Evolutionary conservation across 2,329 filamentous ascomycete genomes (phyloP).

Genomic region (Aspergillus thermomutatus): DNA sequence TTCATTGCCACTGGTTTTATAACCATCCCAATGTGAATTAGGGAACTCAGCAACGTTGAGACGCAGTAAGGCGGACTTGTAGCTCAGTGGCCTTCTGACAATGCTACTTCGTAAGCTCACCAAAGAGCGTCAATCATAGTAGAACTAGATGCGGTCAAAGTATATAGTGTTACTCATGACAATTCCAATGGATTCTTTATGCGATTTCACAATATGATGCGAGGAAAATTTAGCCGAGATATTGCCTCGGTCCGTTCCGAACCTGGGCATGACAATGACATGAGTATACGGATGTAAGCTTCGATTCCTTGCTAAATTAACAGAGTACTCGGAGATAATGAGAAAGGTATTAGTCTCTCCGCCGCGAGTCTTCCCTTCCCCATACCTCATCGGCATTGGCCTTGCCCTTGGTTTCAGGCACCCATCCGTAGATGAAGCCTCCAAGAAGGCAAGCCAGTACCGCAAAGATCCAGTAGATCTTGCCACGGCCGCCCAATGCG

Average conservation of each 20-base stretch:
- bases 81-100: neutral
- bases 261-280: neutral
- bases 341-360: conserved; percentile 26
- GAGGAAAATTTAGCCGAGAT: neutral
- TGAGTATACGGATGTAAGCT: neutral
- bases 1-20: no score
- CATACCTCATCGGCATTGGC: conserved; percentile 85
- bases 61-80: neutral
- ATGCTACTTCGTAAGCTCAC: no score
- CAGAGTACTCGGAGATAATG: neutral
- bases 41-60: neutral
- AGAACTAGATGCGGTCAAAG: neutral
- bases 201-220: neutral
- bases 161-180: no score
- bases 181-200: no score
- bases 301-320: neutral
- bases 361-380: conserved; percentile 54
- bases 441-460: conserved; percentile 66
- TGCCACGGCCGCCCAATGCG: conserved; percentile 71
- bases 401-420: conserved; percentile 89
- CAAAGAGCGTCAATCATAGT: neutral
- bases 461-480: conserved; percentile 90
- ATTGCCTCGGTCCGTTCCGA: neutral
- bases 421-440: conserved; percentile 66
- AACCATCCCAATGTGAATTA: neutral